phyloP scores from a whole-genome alignment of 2,329 filamentous ascomycete genomes.

The Aureobasidium leucospermi region DNA sequence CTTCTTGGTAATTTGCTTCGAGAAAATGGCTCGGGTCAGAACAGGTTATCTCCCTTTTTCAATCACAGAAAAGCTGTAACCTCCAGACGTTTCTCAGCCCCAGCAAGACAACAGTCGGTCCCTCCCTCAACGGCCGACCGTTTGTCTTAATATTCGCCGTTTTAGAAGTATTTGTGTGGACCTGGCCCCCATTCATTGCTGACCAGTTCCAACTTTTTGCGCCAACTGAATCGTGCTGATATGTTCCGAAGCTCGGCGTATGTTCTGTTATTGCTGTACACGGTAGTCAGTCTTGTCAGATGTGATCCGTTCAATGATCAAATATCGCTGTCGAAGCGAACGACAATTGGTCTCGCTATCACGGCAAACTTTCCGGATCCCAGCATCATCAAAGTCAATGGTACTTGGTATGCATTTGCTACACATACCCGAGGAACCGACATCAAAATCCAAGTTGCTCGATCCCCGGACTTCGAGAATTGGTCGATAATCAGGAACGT shows the following conservation, averaged over 20 bases:
- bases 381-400: slow-evolving; percentile 43
- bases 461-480: slow-evolving; percentile 40
- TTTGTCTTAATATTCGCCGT: slow-evolving; percentile 1
- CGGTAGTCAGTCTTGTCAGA: not conserved
- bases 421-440: slow-evolving; percentile 36
- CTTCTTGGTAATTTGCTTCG: too few species aligned
- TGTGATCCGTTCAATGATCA: not conserved
- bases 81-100: not conserved
- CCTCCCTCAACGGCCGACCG: not conserved
- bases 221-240: not conserved
- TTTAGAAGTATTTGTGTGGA: not conserved
- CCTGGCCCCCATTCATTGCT: not conserved
- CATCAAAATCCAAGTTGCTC: slow-evolving; percentile 47
- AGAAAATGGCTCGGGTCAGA: too few species aligned
- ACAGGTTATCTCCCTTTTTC: not conserved
- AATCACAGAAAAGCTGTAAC: not conserved
- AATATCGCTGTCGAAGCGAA: not conserved
- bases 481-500: slow-evolving; percentile 41
- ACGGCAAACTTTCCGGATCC: slow-evolving; percentile 35
- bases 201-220: not conserved
- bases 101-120: not conserved
- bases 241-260: not conserved
- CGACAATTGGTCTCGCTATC: slow-evolving; percentile 14
- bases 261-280: not conserved
- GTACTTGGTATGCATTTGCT: slow-evolving; percentile 51